Conservation (phyloP, 441 rosid genomes). For the Gossypium schwendimanii region DNA sequence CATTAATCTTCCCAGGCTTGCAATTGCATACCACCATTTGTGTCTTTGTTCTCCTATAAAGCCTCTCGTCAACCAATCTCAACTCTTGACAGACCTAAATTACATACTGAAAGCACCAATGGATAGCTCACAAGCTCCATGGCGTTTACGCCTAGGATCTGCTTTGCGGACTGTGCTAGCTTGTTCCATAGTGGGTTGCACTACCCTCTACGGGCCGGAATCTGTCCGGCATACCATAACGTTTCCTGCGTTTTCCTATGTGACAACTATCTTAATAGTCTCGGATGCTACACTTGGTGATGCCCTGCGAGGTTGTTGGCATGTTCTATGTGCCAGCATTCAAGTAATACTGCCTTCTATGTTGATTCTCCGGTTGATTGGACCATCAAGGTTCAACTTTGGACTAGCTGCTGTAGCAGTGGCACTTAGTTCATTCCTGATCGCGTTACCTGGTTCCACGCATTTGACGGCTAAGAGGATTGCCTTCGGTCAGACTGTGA, state of each 20-base stretch:
- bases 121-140: slow-evolving; percentile 2
- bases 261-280: slow-evolving; percentile 56
- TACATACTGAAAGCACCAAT: background rate
- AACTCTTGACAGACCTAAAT: background rate
- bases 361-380: slow-evolving; percentile 33
- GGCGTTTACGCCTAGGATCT: slow-evolving; percentile 25
- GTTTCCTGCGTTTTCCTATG: slow-evolving; percentile 60
- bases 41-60: background rate
- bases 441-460: slow-evolving; percentile 59
- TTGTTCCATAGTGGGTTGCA: slow-evolving; percentile 52
- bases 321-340: slow-evolving; percentile 39
- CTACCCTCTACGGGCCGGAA: slow-evolving; percentile 55
- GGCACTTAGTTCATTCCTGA: slow-evolving; percentile 42
- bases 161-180: slow-evolving; percentile 55
- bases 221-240: slow-evolving; percentile 22
- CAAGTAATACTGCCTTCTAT: slow-evolving; percentile 39
- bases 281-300: slow-evolving; percentile 69
- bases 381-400: slow-evolving; percentile 36
- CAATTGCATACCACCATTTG: background rate
- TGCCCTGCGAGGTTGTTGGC: slow-evolving; percentile 44
- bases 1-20: background rate
- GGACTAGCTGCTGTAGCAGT: slow-evolving; percentile 46
- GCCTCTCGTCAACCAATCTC: background rate
- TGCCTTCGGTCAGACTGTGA: slow-evolving; percentile 75
- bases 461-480: slow-evolving; percentile 57